Conservation (phyloP, 805 yeast species). For the Candida corydali region DNA sequence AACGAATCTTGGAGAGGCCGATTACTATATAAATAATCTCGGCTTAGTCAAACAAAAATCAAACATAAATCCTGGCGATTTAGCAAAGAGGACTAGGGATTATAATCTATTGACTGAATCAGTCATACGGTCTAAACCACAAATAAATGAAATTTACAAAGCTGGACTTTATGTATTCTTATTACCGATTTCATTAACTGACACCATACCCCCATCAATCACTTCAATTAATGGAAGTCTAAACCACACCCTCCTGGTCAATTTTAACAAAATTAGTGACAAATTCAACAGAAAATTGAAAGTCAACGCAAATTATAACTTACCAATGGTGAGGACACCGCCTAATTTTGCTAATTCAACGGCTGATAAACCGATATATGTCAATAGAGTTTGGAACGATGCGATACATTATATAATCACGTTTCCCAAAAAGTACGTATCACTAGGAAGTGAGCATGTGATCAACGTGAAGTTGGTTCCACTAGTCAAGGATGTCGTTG, state of each 20-base stretch:
- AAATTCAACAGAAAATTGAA: constrained; percentile 33
- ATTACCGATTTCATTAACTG: constrained; percentile 59
- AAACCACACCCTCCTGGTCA: constrained; percentile 37
- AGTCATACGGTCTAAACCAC: constrained; percentile 10
- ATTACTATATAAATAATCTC: constrained; percentile 36
- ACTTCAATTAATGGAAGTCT: constrained; percentile 48
- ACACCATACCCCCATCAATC: constrained; percentile 59
- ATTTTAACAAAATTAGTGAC: constrained; percentile 34
- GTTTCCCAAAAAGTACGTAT: constrained; percentile 64
- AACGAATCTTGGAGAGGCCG: constrained; percentile 38
- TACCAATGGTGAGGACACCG: constrained; percentile 52
- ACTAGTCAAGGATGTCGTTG: constrained; percentile 52
- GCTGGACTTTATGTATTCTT: constrained; percentile 72
- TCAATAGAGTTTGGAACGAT: constrained; percentile 72
- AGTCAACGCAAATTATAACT: constrained; percentile 23
- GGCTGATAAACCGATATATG: constrained; percentile 70
- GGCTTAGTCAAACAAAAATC: constrained; percentile 37
- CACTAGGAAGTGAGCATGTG: constrained; percentile 56
- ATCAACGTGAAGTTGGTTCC: constrained; percentile 67
- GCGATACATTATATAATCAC: constrained; percentile 67
- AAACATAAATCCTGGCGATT: constrained; percentile 38
- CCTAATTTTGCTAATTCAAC: constrained; percentile 55
- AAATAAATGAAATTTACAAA: constrained; percentile 21
- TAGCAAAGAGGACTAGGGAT: constrained; percentile 37
- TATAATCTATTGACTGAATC: constrained; percentile 19